Evolutionary conservation across 1,284 basidiomycete genomes (phyloP).

Genomic region (Ustilago hordei): DNA sequence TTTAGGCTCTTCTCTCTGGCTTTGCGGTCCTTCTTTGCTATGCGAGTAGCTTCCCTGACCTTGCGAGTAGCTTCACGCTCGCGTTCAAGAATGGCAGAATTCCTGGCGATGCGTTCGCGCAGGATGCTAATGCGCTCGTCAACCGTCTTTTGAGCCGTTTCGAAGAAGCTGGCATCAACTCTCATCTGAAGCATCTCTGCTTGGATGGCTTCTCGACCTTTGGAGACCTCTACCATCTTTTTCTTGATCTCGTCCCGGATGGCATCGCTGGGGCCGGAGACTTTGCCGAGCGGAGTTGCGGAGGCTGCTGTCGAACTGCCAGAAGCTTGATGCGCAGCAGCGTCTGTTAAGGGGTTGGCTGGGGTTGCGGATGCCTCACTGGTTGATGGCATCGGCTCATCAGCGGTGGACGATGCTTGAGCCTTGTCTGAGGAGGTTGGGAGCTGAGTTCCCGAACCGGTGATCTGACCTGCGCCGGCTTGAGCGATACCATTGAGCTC

Average conservation of each 20-base stretch:
- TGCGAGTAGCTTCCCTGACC: conserved; percentile 35
- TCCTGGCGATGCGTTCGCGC: conserved; percentile 41
- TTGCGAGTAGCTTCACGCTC: conserved; percentile 47
- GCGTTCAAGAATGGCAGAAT: conserved; percentile 28
- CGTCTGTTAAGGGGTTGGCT: neutral
- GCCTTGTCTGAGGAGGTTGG: too few species aligned
- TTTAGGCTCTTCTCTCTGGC: conserved; percentile 34
- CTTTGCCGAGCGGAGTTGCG: conserved; percentile 3
- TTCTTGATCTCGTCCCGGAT: conserved; percentile 45
- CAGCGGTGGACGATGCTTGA: neutral
- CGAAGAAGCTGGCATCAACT: conserved; percentile 50
- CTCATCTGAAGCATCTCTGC: conserved; percentile 52
- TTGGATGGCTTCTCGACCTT: conserved; percentile 40
- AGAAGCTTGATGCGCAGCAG: neutral
- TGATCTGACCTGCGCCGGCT: neutral
- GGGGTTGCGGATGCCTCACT: neutral
- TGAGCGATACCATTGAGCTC: neutral
- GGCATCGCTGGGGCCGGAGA: conserved; percentile 26
- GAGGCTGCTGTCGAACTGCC: neutral
- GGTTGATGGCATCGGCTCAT: neutral
- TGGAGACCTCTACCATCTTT: conserved; percentile 40
- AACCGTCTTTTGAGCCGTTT: conserved; percentile 49
- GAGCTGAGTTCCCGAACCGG: neutral
- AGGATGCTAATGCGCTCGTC: conserved; percentile 46
- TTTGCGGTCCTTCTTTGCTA: conserved; percentile 43